Evolutionary conservation across 2,329 filamentous ascomycete species (phyloP).

Genomic region (Claviceps purpurea): DNA sequence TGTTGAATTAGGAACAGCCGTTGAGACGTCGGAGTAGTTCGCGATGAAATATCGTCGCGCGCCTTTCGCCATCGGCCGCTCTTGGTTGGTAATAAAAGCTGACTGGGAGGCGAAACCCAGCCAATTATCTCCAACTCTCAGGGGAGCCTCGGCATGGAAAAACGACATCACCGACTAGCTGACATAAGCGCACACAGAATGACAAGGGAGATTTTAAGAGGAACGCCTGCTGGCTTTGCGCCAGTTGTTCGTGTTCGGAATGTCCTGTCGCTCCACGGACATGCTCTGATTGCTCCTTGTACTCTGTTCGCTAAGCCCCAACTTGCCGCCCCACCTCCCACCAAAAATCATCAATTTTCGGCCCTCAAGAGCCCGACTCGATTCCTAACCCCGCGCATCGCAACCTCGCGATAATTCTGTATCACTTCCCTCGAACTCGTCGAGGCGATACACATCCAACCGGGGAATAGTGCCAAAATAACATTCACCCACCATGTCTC

Average conservation of each 20-base stretch:
- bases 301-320: conserved; percentile 23
- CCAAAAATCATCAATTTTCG: conserved; percentile 30
- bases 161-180: conserved; percentile 1
- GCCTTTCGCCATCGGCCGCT: background rate
- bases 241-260: background rate
- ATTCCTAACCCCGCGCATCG: conserved; percentile 23
- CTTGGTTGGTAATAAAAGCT: background rate
- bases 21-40: background rate
- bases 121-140: background rate
- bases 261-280: background rate
- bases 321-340: conserved; percentile 27
- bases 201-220: background rate
- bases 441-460: conserved; percentile 3
- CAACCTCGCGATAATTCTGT: conserved; percentile 13
- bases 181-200: conserved; percentile 6
- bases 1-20: background rate
- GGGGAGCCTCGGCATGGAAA: background rate
- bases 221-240: background rate
- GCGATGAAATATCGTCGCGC: conserved; percentile 7
- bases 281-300: background rate
- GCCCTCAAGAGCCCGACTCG: conserved; percentile 15
- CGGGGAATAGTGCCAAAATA: conserved; percentile 6
- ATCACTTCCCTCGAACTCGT: conserved; percentile 8
- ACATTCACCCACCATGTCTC: conserved; percentile 58
- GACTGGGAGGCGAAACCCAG: background rate